These are phyloP conservation scores for Fraxinus anomala DNA, from an alignment of 257 asterid genomes.

Conservation along the genomic window DNA sequence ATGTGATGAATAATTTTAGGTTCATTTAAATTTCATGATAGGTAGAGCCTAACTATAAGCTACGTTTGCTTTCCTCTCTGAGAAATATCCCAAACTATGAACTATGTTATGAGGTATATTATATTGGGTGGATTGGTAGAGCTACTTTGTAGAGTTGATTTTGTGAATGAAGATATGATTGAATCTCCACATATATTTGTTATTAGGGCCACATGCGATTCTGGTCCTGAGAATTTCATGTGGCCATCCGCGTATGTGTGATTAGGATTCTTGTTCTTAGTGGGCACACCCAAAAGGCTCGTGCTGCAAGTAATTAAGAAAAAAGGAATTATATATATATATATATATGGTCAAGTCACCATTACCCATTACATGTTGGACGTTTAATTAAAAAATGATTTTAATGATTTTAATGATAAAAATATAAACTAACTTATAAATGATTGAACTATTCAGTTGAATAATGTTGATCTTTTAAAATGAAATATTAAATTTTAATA, in stretches of 20 bases:
- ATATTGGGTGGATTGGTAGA: neutral
- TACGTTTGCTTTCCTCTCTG: neutral
- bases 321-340: too few relatives aligned
- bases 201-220: conserved; percentile 4
- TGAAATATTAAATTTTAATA: too few relatives aligned
- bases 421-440: too few relatives aligned
- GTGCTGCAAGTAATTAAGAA: neutral
- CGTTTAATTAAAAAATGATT: too few relatives aligned
- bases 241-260: neutral
- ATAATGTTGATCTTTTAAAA: too few relatives aligned
- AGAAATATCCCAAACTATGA: neutral
- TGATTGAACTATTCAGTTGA: too few relatives aligned
- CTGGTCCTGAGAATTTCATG: neutral
- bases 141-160: neutral
- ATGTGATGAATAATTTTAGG: neutral
- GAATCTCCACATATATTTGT: neutral
- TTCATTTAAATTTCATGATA: neutral
- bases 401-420: too few relatives aligned
- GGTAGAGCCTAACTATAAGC: neutral
- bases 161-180: neutral
- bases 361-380: too few relatives aligned
- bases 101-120: neutral
- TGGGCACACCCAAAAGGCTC: neutral
- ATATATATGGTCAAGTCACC: too few relatives aligned
- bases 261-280: neutral